Conservation (phyloP, 371 early-diverging fungal species). For the Mucor piriformis region DNA sequence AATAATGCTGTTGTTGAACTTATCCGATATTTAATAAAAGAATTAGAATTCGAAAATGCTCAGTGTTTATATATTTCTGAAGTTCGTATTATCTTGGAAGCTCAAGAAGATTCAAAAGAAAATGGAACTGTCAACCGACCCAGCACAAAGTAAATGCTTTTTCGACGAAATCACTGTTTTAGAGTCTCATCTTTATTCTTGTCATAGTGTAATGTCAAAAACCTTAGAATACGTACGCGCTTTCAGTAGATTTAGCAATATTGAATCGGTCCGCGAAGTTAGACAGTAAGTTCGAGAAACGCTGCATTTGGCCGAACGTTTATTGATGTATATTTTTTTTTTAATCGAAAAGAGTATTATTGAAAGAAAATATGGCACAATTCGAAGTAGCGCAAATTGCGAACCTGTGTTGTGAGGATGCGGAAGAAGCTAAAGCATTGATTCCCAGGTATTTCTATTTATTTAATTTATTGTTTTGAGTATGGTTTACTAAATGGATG, state of each 20-base stretch:
- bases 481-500: background rate
- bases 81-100: slow-evolving; percentile 80
- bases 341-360: slow-evolving; percentile 46
- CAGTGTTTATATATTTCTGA: slow-evolving; percentile 89
- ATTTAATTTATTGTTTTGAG: background rate
- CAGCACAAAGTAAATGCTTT: slow-evolving; percentile 38
- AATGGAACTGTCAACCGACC: slow-evolving; percentile 38
- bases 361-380: slow-evolving; percentile 64
- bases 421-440: slow-evolving; percentile 84
- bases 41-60: slow-evolving; percentile 73
- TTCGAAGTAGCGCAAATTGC: slow-evolving; percentile 90
- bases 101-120: slow-evolving; percentile 55
- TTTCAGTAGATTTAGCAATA: slow-evolving; percentile 83
- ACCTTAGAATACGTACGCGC: slow-evolving; percentile 80
- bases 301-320: background rate
- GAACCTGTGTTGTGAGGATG: slow-evolving; percentile 86
- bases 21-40: background rate
- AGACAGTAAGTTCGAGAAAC: slow-evolving; percentile 69
- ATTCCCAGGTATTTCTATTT: slow-evolving; percentile 68
- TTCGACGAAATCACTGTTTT: background rate
- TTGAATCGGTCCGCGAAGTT: slow-evolving; percentile 84
- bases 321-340: background rate
- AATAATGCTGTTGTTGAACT: background rate
- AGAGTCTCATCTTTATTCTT: background rate
- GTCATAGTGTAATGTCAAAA: slow-evolving; percentile 70